Conservation (phyloP, 2,329 filamentous ascomycete genomes). For the Aspergillus oerlinghausenensis region DNA sequence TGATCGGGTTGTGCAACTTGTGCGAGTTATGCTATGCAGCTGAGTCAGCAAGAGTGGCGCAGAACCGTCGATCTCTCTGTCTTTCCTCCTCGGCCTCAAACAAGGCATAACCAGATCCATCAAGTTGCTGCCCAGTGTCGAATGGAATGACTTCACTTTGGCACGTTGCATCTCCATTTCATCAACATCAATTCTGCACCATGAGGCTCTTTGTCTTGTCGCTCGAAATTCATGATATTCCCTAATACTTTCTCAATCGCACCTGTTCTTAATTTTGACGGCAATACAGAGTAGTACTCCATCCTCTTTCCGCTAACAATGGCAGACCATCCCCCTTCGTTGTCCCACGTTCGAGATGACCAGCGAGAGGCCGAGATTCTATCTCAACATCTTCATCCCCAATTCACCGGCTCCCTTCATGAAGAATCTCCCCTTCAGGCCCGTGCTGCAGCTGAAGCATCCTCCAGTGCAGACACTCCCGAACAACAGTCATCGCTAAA, state of each 20-base stretch:
- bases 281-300: too few species aligned
- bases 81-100: too few species aligned
- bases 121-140: too few species aligned
- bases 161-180: neutral
- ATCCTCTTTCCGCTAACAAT: slow-evolving; percentile 1
- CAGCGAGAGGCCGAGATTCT: slow-evolving; percentile 16
- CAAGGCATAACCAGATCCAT: too few species aligned
- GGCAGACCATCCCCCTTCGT: slow-evolving; percentile 29
- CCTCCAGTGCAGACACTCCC: slow-evolving; percentile 6
- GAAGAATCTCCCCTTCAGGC: slow-evolving; percentile 5
- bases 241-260: neutral
- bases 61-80: neutral
- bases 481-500: slow-evolving; percentile 60
- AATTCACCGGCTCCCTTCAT: slow-evolving; percentile 18
- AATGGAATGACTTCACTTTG: neutral
- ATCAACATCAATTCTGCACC: neutral
- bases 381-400: slow-evolving; percentile 18
- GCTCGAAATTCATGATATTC: neutral
- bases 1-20: slow-evolving; percentile 1
- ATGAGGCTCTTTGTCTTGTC: neutral
- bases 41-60: slow-evolving; percentile 3
- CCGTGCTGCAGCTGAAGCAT: slow-evolving; percentile 1
- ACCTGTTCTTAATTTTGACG: too few species aligned
- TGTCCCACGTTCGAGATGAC: slow-evolving; percentile 2
- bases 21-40: neutral